Base-by-base conservation (phyloP, 768 basidiomycete genomes). In the Phallus indusiatus region DNA sequence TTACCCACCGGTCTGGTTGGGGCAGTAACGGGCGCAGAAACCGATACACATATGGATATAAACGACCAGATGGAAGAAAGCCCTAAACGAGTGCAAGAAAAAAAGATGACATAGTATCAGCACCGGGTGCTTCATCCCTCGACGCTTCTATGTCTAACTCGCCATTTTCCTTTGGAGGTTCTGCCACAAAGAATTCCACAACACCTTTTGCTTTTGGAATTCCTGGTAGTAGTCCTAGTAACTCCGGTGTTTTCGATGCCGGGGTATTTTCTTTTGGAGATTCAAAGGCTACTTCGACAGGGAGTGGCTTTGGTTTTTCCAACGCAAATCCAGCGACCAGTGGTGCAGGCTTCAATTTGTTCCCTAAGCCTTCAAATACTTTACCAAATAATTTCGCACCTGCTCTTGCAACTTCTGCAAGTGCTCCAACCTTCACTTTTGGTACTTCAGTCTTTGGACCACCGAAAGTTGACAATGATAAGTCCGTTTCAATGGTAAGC, bases 1-100 rank as follows among this genome's bases (percentile, higher is more conserved):
- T 61, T 74, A 1, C 60, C 74, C 36, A 21, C 61, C 7, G 84
- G 84, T 64, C 70, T 76, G n/a, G 55, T 21, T 33, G 57, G 57
- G 9, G 87, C 87, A 62, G 78, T 34, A 59, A 36, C 50, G 21
- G 74, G 24, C 75, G 86, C 86, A 10, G 88, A 88, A 1, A 81
- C 75, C 59, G 74, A 75, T 35, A 84, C 58, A 36, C 37, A 83
- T 49, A 78, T 83, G 53, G 88, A 88, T 60, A 80, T 86, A 63
- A 80, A n/a, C 21, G 57, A 59, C 22, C 22, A 72, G 58, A 90
- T 90, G 88, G 88, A 90, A 46, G 88, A 90, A 70, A 90, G 88
- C 63, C 88, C 88, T 1, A 82, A 80, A 2, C 76, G 86, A 60
- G 84, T 85, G 9, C 71, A 81, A 8, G 57, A 59, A 24, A 59